phyloP scores from a whole-genome alignment of 2,329 filamentous ascomycete genomes.

The Bipolaris oryzae region DNA sequence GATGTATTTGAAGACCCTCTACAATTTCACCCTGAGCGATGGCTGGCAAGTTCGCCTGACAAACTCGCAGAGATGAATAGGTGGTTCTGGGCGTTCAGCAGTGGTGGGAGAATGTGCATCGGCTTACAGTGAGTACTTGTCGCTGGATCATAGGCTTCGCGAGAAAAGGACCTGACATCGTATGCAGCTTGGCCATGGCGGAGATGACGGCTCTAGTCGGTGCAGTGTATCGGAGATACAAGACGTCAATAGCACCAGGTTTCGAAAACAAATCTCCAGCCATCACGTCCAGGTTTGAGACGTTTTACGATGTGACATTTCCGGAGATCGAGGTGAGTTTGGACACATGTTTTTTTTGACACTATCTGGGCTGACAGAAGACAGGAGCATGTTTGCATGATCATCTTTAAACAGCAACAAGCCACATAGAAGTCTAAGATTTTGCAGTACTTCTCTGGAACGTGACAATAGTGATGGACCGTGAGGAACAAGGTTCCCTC shows the following conservation, averaged over 20 bases:
- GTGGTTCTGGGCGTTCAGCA: slow-evolving; percentile 50
- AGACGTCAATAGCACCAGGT: slow-evolving; percentile 32
- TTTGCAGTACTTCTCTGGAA: neutral
- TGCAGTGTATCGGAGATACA: slow-evolving; percentile 52
- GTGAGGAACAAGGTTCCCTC: neutral
- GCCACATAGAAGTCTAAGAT: neutral
- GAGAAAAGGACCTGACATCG: neutral
- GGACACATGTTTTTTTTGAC: neutral
- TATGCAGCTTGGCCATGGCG: slow-evolving; percentile 51
- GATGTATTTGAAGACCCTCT: slow-evolving; percentile 36
- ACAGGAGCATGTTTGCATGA: slow-evolving; percentile 13
- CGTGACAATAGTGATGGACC: neutral
- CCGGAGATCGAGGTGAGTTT: slow-evolving; percentile 21
- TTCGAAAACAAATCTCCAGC: slow-evolving; percentile 45
- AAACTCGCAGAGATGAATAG: slow-evolving; percentile 38
- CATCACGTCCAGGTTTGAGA: slow-evolving; percentile 52
- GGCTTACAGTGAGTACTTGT: slow-evolving; percentile 29
- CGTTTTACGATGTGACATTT: slow-evolving; percentile 47
- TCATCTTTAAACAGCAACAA: neutral
- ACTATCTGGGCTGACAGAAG: neutral
- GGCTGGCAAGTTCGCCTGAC: slow-evolving; percentile 23
- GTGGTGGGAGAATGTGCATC: slow-evolving; percentile 51
- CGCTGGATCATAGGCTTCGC: neutral
- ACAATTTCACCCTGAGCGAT: slow-evolving; percentile 43
- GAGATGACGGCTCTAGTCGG: slow-evolving; percentile 56